These are phyloP conservation scores for Kwoniella botswanensis DNA, from an alignment of 768 basidiomycete species.

Conservation along the genomic window DNA sequence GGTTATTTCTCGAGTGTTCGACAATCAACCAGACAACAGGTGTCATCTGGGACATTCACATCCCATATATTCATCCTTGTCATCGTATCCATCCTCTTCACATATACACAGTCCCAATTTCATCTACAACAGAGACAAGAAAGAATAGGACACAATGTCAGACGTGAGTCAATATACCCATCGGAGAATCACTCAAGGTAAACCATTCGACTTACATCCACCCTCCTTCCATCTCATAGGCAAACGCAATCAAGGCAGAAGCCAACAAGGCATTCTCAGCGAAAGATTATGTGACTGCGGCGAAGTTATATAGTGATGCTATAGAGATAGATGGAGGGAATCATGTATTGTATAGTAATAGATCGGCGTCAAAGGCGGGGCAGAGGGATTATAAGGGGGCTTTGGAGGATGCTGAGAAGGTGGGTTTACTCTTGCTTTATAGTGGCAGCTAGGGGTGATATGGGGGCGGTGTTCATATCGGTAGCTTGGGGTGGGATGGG, in stretches of 20 bases:
- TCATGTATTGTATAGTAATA: slow-evolving; percentile 88
- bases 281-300: slow-evolving; percentile 87
- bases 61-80: neutral
- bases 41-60: neutral
- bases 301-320: slow-evolving; percentile 62
- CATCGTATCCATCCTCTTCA: neutral
- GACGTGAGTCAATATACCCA: slow-evolving; percentile 36
- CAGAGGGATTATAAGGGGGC: slow-evolving; percentile 78
- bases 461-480: neutral
- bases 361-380: slow-evolving; percentile 88
- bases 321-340: slow-evolving; percentile 81
- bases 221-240: slow-evolving; percentile 51
- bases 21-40: neutral
- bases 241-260: slow-evolving; percentile 77
- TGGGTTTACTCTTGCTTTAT: slow-evolving; percentile 57
- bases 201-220: neutral
- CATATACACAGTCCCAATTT: neutral
- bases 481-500: neutral
- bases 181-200: neutral
- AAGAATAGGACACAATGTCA: slow-evolving; percentile 30
- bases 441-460: neutral
- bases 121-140: neutral
- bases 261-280: slow-evolving; percentile 96
- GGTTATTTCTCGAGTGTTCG: slow-evolving; percentile 25
- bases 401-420: slow-evolving; percentile 87